Evolutionary conservation across 169 alveolate species (phyloP).

Genomic region (Plasmodium falciparum): DNA sequence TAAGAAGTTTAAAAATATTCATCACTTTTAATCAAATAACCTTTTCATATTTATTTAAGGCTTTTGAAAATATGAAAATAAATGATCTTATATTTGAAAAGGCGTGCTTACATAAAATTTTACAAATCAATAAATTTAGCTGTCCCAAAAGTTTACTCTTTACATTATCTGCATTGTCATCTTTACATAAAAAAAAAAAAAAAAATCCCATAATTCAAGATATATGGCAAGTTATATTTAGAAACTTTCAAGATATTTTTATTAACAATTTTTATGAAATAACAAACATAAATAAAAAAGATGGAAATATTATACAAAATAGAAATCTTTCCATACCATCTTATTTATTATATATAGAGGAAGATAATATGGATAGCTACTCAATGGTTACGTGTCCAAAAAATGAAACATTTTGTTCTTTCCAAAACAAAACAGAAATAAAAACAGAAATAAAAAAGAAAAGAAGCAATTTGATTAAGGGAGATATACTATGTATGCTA

Average conservation of each 20-base stretch:
- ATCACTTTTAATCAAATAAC: constrained; percentile 26
- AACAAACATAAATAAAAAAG: neutral
- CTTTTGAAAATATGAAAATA: constrained; percentile 43
- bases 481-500: neutral
- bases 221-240: neutral
- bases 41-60: constrained; percentile 44
- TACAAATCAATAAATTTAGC: constrained; percentile 1
- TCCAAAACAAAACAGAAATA: neutral
- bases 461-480: neutral
- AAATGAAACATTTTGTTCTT: neutral
- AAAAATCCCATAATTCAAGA: neutral
- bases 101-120: constrained; percentile 21
- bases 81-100: constrained; percentile 37
- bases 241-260: neutral
- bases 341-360: too few relatives aligned
- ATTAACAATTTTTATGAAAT: neutral
- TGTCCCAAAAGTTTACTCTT: constrained; percentile 4
- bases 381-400: neutral
- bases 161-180: constrained; percentile 22
- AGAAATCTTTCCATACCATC: neutral
- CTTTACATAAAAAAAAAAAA: neutral
- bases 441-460: neutral
- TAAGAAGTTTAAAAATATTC: constrained; percentile 28
- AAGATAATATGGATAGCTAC: too few relatives aligned
- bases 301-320: neutral